These are phyloP conservation scores for Globisporangium irregulare DNA, from an alignment of 352 stramenopile genomes.

Conservation along the genomic window DNA sequence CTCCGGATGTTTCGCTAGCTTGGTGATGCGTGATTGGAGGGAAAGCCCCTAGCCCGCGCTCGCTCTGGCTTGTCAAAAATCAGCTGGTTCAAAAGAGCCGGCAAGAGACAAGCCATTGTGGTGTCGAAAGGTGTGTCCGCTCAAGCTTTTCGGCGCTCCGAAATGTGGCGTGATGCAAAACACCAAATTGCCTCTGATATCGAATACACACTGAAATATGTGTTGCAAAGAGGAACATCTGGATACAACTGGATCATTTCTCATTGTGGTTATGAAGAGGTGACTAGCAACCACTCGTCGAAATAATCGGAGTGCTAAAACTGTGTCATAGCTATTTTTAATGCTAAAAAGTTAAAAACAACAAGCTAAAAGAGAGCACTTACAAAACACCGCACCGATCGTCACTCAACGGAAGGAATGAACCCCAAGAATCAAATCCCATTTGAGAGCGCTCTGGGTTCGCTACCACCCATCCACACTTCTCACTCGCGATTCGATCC, in stretches of 20 bases:
- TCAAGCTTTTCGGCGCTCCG: not conserved
- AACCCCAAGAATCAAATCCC: not conserved
- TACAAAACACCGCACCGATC: not conserved
- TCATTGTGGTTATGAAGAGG: not conserved
- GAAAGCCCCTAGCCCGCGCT: not conserved
- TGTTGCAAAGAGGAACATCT: not conserved
- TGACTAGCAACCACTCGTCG: not conserved
- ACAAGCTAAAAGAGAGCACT: not conserved
- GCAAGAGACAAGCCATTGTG: conserved; percentile 4
- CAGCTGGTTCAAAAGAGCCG: conserved; percentile 5
- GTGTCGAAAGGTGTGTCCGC: not conserved
- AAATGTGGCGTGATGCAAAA: not conserved
- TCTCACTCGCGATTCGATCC: not conserved
- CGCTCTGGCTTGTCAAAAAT: not conserved
- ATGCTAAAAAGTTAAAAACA: not conserved
- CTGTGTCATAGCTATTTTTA: not conserved
- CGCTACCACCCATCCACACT: not conserved
- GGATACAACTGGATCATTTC: not conserved
- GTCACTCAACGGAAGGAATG: not conserved
- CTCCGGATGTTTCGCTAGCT: not conserved
- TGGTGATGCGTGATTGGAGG: conserved; percentile 1
- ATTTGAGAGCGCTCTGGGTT: not conserved
- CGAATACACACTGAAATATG: not conserved
- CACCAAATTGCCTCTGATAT: not conserved
- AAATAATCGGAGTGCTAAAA: not conserved